These are phyloP conservation scores for Penicillium polonicum DNA, from an alignment of 2,329 filamentous ascomycete genomes.

Conservation along the genomic window DNA sequence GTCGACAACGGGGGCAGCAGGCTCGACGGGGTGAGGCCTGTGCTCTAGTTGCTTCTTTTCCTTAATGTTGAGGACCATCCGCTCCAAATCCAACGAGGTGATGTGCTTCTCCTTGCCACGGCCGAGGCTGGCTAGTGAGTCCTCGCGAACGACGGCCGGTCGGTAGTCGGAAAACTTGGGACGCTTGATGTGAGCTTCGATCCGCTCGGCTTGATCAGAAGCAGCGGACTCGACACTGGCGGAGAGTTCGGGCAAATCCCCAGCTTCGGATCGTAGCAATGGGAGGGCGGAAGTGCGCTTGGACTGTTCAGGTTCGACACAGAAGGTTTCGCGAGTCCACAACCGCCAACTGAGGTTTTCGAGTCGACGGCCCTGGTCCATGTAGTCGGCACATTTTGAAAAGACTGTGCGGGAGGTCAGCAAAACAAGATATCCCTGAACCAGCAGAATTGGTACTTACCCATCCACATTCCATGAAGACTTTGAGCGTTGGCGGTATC, in stretches of 20 bases:
- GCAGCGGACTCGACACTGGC: constrained; percentile 72
- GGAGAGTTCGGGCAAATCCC: constrained; percentile 68
- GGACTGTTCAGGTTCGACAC: constrained; percentile 64
- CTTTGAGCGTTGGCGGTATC: constrained; percentile 91
- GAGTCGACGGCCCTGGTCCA: constrained; percentile 86
- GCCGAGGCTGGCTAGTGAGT: constrained; percentile 62
- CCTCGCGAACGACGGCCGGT: constrained; percentile 51
- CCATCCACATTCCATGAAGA: constrained; percentile 95
- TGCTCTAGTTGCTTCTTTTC: constrained; percentile 71
- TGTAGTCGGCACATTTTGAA: constrained; percentile 87
- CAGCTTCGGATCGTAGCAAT: constrained; percentile 47
- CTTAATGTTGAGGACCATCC: constrained; percentile 90
- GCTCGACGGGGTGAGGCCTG: constrained; percentile 46
- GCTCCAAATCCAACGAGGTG: constrained; percentile 86
- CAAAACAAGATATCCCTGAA: background rate
- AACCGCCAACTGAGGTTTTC: constrained; percentile 96
- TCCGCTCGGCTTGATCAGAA: constrained; percentile 59
- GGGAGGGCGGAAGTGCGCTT: constrained; percentile 52
- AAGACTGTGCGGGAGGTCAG: constrained; percentile 62
- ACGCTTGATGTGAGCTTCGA: constrained; percentile 58
- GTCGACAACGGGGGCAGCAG: constrained; percentile 41
- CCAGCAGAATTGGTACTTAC: constrained; percentile 56
- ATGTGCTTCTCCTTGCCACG: constrained; percentile 81
- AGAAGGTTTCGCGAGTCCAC: constrained; percentile 92
- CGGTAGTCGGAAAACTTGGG: constrained; percentile 65